These are phyloP conservation scores for Orbilia brochopaga DNA, from an alignment of 2,329 filamentous ascomycete genomes.

Conservation along the genomic window DNA sequence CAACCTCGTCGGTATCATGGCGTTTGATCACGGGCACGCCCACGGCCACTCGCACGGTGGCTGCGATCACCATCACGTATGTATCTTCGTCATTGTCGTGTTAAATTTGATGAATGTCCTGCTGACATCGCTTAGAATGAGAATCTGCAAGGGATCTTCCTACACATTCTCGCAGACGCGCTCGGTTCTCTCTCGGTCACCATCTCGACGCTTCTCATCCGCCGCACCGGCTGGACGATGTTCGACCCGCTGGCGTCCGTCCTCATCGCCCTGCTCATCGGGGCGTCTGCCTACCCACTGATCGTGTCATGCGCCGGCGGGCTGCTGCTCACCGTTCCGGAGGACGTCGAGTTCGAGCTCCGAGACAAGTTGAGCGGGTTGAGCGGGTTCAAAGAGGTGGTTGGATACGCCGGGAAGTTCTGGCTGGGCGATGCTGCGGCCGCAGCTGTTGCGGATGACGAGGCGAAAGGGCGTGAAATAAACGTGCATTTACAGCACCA, in stretches of 20 bases:
- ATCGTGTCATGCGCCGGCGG: slow-evolving; percentile 83
- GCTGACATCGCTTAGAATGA: slow-evolving; percentile 72
- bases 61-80: slow-evolving; percentile 62
- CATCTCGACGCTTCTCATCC: slow-evolving; percentile 83
- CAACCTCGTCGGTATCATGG: slow-evolving; percentile 88
- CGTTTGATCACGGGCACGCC: slow-evolving; percentile 70
- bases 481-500: neutral
- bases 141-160: slow-evolving; percentile 97
- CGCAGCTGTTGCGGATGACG: slow-evolving; percentile 21
- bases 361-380: slow-evolving; percentile 86
- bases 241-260: slow-evolving; percentile 96
- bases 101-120: slow-evolving; percentile 53
- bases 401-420: slow-evolving; percentile 85
- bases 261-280: slow-evolving; percentile 89
- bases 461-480: slow-evolving; percentile 35
- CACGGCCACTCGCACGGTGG: slow-evolving; percentile 63
- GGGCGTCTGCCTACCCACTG: slow-evolving; percentile 86
- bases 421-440: slow-evolving; percentile 72
- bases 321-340: slow-evolving; percentile 81
- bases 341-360: slow-evolving; percentile 83
- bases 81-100: slow-evolving; percentile 55
- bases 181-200: slow-evolving; percentile 94
- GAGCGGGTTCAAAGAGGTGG: slow-evolving; percentile 79
- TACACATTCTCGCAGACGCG: slow-evolving; percentile 93
- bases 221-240: slow-evolving; percentile 85